phyloP scores from a whole-genome alignment of 2,329 filamentous ascomycete species.

The Didymellaceae sp. region DNA sequence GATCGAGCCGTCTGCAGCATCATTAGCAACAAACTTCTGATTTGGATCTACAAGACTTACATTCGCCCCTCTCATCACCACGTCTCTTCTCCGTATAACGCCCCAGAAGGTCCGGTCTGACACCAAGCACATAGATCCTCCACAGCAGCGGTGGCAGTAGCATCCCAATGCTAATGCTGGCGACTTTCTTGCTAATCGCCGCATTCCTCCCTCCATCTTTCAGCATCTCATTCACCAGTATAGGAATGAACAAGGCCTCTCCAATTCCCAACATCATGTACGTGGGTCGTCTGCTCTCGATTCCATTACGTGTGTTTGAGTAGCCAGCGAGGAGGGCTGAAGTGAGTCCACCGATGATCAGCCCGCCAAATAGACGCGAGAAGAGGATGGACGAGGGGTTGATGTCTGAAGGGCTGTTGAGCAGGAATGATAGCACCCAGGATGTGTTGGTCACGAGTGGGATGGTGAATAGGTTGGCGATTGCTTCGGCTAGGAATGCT shows the following conservation, averaged over 20 bases:
- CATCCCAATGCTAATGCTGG: conserved; percentile 22
- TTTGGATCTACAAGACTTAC: conserved; percentile 8
- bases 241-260: conserved; percentile 29
- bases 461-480: conserved; percentile 37
- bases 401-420: conserved; percentile 28
- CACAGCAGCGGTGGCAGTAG: conserved; percentile 31
- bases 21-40: neutral
- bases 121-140: conserved; percentile 32
- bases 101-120: conserved; percentile 33
- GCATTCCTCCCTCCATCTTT: conserved; percentile 24
- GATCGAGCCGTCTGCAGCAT: conserved; percentile 18
- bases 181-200: conserved; percentile 29
- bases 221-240: conserved; percentile 27
- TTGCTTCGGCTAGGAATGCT: conserved; percentile 36
- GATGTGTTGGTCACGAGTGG: conserved; percentile 34
- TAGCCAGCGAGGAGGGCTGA: conserved; percentile 31
- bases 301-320: conserved; percentile 33
- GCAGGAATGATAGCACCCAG: conserved; percentile 28
- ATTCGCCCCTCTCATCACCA: conserved; percentile 9
- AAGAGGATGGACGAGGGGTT: conserved; percentile 34
- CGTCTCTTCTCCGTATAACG: conserved; percentile 23
- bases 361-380: conserved; percentile 31
- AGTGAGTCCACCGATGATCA: conserved; percentile 33
- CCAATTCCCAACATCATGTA: conserved; percentile 33
- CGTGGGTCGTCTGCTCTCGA: conserved; percentile 32